phyloP scores from a whole-genome alignment of 2,329 filamentous ascomycete species.

The Sporothrix phasma region DNA sequence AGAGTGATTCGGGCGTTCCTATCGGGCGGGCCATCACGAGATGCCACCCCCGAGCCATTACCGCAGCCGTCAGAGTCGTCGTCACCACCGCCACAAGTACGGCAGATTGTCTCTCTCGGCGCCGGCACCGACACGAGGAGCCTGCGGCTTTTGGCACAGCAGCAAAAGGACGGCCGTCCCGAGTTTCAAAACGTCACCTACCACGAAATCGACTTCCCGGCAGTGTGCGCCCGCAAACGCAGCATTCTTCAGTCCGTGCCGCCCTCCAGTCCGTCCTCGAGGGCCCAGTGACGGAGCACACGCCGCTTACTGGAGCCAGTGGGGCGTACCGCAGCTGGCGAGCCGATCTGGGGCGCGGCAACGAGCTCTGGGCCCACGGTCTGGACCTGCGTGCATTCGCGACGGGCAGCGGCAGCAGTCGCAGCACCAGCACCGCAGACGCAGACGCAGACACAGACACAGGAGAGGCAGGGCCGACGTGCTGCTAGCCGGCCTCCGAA shows the following conservation, averaged over 20 bases:
- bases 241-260: constrained; percentile 38
- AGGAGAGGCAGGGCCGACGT: not conserved
- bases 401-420: not conserved
- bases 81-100: constrained; percentile 23
- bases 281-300: constrained; percentile 24
- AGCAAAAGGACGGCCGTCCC: constrained; percentile 12
- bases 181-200: constrained; percentile 49
- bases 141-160: constrained; percentile 56
- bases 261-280: constrained; percentile 32
- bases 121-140: constrained; percentile 88
- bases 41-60: constrained; percentile 16
- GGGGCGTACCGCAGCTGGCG: constrained; percentile 29
- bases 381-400: constrained; percentile 59
- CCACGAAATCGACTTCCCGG: constrained; percentile 84
- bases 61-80: not conserved
- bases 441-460: no score
- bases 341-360: constrained; percentile 30
- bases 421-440: not conserved
- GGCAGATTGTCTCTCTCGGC: constrained; percentile 84
- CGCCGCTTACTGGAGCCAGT: not conserved
- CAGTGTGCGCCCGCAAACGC: constrained; percentile 61
- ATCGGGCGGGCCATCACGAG: constrained; percentile 22
- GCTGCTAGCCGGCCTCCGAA: constrained; percentile 36
- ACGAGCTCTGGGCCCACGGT: constrained; percentile 48
- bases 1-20: constrained; percentile 65